Evolutionary conservation across 2,329 filamentous ascomycete genomes (phyloP).

Genomic region (Alternaria rosae): DNA sequence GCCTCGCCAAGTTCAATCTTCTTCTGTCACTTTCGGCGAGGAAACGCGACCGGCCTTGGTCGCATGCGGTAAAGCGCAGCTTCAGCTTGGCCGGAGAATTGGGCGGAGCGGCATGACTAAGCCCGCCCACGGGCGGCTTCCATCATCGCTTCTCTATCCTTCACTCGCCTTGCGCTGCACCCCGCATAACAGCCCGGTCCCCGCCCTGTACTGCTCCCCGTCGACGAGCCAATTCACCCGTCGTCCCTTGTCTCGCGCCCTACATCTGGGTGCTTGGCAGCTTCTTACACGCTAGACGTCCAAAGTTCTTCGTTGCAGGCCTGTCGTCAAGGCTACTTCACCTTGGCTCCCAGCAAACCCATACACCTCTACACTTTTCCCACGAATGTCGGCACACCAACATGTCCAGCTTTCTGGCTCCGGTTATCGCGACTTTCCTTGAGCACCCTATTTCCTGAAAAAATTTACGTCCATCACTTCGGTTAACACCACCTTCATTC

Average conservation of each 20-base stretch:
- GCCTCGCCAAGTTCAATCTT: slow-evolving; percentile 25
- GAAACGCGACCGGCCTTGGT: slow-evolving; percentile 13
- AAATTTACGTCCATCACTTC: slow-evolving; percentile 34
- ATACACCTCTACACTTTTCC: slow-evolving; percentile 20
- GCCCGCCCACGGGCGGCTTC: slow-evolving; percentile 22
- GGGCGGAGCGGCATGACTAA: slow-evolving; percentile 14
- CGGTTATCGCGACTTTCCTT: slow-evolving; percentile 60
- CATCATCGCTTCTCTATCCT: slow-evolving; percentile 23
- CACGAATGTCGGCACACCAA: slow-evolving; percentile 57
- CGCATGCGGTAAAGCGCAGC: slow-evolving; percentile 6
- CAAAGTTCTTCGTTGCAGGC: slow-evolving; percentile 15
- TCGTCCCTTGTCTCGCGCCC: slow-evolving; percentile 20
- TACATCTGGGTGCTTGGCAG: slow-evolving; percentile 12
- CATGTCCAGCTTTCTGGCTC: slow-evolving; percentile 58
- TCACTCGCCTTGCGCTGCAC: slow-evolving; percentile 21
- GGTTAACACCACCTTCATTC: slow-evolving; percentile 41
- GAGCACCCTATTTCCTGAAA: slow-evolving; percentile 58
- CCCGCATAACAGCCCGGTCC: slow-evolving; percentile 18
- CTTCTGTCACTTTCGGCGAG: slow-evolving; percentile 14
- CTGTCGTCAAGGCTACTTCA: slow-evolving; percentile 24
- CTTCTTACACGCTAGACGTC: slow-evolving; percentile 19
- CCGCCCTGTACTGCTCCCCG: slow-evolving; percentile 16
- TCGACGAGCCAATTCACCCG: slow-evolving; percentile 25
- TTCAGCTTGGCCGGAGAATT: slow-evolving; percentile 23
- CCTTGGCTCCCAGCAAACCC: slow-evolving; percentile 19